Conservation (phyloP, 768 basidiomycete species). For the Russula sp. region DNA sequence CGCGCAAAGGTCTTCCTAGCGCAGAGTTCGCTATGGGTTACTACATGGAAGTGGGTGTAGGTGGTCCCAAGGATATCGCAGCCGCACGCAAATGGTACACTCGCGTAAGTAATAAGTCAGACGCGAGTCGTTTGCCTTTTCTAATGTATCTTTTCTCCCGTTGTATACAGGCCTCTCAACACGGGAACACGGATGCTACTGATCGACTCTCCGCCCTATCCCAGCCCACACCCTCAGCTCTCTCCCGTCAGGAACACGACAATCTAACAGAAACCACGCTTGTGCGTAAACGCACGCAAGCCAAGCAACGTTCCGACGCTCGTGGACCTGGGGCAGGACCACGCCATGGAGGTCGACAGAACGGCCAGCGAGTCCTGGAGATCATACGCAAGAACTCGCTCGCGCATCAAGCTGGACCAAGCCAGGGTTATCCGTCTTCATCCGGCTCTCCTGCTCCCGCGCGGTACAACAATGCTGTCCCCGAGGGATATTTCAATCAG, state of each 20-base stretch:
- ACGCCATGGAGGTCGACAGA: constrained; percentile 31
- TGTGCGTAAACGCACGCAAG: constrained; percentile 77
- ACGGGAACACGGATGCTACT: constrained; percentile 77
- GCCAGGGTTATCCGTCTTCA: background rate
- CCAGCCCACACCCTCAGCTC: constrained; percentile 54
- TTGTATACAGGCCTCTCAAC: constrained; percentile 57
- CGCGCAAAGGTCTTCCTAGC: constrained; percentile 65
- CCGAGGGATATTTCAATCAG: constrained; percentile 18
- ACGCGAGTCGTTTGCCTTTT: background rate
- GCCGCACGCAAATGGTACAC: constrained; percentile 78
- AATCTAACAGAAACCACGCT: constrained; percentile 73
- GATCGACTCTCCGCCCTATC: constrained; percentile 70
- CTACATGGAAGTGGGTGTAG: constrained; percentile 91
- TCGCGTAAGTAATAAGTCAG: constrained; percentile 41
- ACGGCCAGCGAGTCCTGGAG: constrained; percentile 50
- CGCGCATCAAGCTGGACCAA: constrained; percentile 29
- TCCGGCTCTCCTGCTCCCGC: background rate
- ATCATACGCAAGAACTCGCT: constrained; percentile 52
- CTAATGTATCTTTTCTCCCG: background rate
- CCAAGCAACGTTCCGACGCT: constrained; percentile 53
- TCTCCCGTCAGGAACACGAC: constrained; percentile 81
- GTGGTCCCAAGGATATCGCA: constrained; percentile 59
- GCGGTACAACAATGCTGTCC: background rate
- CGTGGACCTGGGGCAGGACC: constrained; percentile 25
- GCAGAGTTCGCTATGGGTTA: constrained; percentile 97